Base-by-base conservation (phyloP, 2,329 filamentous ascomycete genomes). In the Fusarium albidum region DNA sequence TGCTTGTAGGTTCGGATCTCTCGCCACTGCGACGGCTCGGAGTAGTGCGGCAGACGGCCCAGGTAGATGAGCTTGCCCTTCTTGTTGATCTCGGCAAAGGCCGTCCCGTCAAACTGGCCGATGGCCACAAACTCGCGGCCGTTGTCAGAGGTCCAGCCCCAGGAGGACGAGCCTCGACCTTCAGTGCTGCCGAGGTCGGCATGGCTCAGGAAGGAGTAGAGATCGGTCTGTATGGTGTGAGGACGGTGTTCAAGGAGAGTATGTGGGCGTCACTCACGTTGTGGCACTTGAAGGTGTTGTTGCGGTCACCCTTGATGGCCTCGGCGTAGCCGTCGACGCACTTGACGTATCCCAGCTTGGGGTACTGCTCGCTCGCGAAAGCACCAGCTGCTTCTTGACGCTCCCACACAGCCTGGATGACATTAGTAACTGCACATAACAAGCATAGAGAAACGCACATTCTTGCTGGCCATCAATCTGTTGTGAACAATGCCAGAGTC, bases 131-230 rank as follows among this genome's bases (percentile, higher is more conserved):
- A 80, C 61, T 82, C 79, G 4, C 79, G 75, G 13, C 79, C 80
- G 18, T 77, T 71, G 3, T 71, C 68, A 3, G 74, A 77, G 1
- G 78, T 80, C 80, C 69, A 72, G n/a, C 79, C 80, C 77, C 75
- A 79, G 0, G 74, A 75, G 1, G 72, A 75, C 0, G 74, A 72
- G 1, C 75, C 75, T 31, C 65, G 50, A 5, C 69, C 73, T 4
- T 55, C 64, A 35, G 60, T 57, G 57, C 78, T 81, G 6, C 82
- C 83, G 2, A 86, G 75, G 25, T 77, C 76, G 4, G 77, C 74
- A 61, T 86, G 83, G 32, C 75, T 77, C 37, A 81, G 69, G 69
- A 86, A 85, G 61, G 82, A 79, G 63, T 83, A 79, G 3, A 84
- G 74, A 58, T 85, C 82, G 41, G 62, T 50, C 67, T 69, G 15